These are phyloP conservation scores for Diutina siamensis DNA, from an alignment of 1,139 yeast species.

Conservation along the genomic window DNA sequence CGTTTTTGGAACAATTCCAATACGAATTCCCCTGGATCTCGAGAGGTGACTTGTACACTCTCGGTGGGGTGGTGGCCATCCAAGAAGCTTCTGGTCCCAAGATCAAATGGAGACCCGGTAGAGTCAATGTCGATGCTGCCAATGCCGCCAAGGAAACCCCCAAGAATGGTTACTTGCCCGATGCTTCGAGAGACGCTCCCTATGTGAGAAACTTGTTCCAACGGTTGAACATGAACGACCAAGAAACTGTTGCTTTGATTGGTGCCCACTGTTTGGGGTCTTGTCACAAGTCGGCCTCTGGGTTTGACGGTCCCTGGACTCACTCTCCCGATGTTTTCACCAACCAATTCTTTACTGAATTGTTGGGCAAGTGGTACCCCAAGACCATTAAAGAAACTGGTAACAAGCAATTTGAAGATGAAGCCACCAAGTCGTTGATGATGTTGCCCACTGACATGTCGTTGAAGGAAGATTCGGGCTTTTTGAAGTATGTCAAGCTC, in stretches of 20 bases:
- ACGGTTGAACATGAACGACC: constrained; percentile 70
- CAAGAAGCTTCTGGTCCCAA: constrained; percentile 87
- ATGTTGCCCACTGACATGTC: constrained; percentile 86
- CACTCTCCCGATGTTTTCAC: constrained; percentile 78
- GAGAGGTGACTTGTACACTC: constrained; percentile 80
- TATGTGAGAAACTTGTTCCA: constrained; percentile 53
- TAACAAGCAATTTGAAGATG: constrained; percentile 56
- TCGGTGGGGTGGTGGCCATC: constrained; percentile 76
- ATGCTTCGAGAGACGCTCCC: constrained; percentile 49
- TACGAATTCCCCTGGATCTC: constrained; percentile 65
- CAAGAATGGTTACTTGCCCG: constrained; percentile 71
- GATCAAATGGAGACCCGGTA: constrained; percentile 80
- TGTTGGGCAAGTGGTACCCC: constrained; percentile 70
- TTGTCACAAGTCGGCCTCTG: constrained; percentile 57
- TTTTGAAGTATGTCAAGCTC: constrained; percentile 52
- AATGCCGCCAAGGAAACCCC: constrained; percentile 33
- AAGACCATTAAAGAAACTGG: constrained; percentile 13
- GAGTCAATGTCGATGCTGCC: constrained; percentile 34
- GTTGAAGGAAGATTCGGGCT: constrained; percentile 52
- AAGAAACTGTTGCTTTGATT: constrained; percentile 74
- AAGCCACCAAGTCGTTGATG: constrained; percentile 66
- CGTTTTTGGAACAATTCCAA: constrained; percentile 51
- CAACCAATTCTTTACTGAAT: constrained; percentile 67
- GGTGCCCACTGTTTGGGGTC: constrained; percentile 86
- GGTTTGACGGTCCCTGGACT: constrained; percentile 94